phyloP scores from a whole-genome alignment of 768 basidiomycete genomes.

The Gautieria morchelliformis region DNA sequence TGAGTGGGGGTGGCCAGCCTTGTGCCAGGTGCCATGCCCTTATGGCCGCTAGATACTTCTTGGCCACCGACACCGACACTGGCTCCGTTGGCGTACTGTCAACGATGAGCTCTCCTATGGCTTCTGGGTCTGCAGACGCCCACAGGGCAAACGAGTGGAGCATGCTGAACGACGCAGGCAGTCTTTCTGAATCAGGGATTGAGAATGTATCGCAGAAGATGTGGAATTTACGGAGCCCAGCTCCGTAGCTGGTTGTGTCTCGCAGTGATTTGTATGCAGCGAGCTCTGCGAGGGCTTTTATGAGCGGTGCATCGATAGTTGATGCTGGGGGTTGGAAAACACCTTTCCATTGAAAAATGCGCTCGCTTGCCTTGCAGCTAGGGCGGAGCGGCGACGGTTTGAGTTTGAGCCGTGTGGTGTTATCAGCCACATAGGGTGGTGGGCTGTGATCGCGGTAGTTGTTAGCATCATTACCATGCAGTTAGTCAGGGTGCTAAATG shows the following conservation, averaged over 20 bases:
- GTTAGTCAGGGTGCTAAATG: not conserved
- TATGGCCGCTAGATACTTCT: conserved; percentile 28
- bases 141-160: conserved; percentile 29
- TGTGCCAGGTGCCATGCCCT: conserved; percentile 31
- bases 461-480: not conserved
- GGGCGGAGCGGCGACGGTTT: conserved; percentile 17
- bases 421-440: not conserved
- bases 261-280: too few relatives aligned
- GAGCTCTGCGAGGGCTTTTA: too few relatives aligned
- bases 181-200: conserved; percentile 16
- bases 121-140: conserved; percentile 23
- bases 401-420: conserved; percentile 8
- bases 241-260: conserved; percentile 13
- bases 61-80: conserved; percentile 15
- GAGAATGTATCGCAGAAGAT: too few relatives aligned
- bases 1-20: conserved; percentile 27
- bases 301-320: too few relatives aligned
- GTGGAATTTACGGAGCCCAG: conserved; percentile 19
- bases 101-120: conserved; percentile 1
- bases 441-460: too few relatives aligned
- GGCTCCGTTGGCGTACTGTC: conserved; percentile 21
- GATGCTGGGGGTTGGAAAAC: too few relatives aligned
- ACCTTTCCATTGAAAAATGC: conserved; percentile 25
- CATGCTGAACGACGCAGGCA: conserved; percentile 20
- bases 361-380: conserved; percentile 15